Evolutionary conservation across 164 flowering plant species (phyloP), one percentile per base, ranked within the genome.

Genomic region (Paratinospora sagittata): DNA sequence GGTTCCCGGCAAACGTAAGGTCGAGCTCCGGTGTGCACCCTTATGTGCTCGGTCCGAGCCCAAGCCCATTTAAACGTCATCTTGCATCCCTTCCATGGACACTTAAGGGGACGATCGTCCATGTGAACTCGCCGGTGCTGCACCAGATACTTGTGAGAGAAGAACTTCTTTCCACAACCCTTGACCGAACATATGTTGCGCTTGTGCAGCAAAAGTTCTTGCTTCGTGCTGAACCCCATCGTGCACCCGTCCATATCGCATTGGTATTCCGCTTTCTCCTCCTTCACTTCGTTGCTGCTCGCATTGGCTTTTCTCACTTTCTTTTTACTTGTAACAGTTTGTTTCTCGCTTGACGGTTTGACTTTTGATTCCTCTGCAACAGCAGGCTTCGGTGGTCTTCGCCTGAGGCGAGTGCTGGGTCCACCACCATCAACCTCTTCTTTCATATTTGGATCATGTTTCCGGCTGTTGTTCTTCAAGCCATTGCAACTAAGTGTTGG

Each of bases 11-110:
- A 95, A 49, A 88, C 79, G 63, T 95, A 95, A 23, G 99, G 99
- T 0, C 99, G 90, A 14, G 81, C 99, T 57, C 99, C 99, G 1
- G 99, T 95, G 81, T 95, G 99, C 77, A 95, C 99, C 79, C 99
- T 75, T 1, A 96, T 91, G 82, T 96, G 98, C 74, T 96, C 99
- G 0, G 99, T 96, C 52, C 98, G 76, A 12, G 99, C 94, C 99
- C 99, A 96, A 24, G 98, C 95, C 99, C 99, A 96, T 82, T 96
- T 95, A 81, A 95, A 93, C 0, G 95, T 80, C 99, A 93, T 96
- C 85, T 85, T 91, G 85, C 99, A 96, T 66, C 99, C 98, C 78
- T 87, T 92, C 98, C 98, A 93, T 0, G 99, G 98, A 77, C 99
- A 96, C 77, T 90, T 88, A 2, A 96, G 83, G 36, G 99, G 99